Evolutionary conservation across 2,329 filamentous ascomycete genomes (phyloP).

Genomic region (Albifimbria verrucaria): DNA sequence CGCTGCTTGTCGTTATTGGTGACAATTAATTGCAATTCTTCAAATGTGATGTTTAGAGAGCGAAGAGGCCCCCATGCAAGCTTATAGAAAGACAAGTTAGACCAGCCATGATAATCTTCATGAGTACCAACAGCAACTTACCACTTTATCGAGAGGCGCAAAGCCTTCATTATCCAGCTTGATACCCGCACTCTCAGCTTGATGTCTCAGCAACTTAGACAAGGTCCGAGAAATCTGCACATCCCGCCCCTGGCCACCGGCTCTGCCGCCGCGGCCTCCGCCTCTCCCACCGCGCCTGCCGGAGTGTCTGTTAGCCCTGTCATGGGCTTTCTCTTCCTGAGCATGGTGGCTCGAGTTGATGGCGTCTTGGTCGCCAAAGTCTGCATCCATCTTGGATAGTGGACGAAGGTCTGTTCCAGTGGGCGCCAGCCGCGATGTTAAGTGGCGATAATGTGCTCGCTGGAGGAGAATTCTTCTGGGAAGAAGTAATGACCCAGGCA

Average conservation of each 20-base stretch:
- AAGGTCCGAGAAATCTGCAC: constrained; percentile 51
- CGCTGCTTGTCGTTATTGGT: constrained; percentile 83
- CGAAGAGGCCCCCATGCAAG: constrained; percentile 57
- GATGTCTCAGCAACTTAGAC: constrained; percentile 52
- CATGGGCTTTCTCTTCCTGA: constrained; percentile 18
- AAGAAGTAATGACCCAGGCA: no score
- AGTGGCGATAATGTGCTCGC: no score
- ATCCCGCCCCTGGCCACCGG: constrained; percentile 35
- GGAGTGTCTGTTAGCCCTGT: constrained; percentile 12
- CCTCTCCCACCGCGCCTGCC: constrained; percentile 24
- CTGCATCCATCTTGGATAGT: not conserved
- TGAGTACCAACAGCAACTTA: constrained; percentile 34
- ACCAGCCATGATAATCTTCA: not conserved
- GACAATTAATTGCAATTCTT: constrained; percentile 70
- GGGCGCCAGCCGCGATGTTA: no score
- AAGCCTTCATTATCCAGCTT: constrained; percentile 57
- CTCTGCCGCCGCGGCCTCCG: constrained; percentile 26
- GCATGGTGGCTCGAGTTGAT: constrained; percentile 12
- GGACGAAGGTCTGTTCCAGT: not conserved
- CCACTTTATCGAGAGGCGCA: constrained; percentile 55
- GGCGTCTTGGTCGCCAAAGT: not conserved
- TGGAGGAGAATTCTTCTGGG: no score
- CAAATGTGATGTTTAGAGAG: constrained; percentile 68
- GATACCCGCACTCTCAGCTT: constrained; percentile 55
- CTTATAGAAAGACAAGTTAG: constrained; percentile 26